Conservation (phyloP, 2,329 filamentous ascomycete genomes). For the Cytospora piceicola region DNA sequence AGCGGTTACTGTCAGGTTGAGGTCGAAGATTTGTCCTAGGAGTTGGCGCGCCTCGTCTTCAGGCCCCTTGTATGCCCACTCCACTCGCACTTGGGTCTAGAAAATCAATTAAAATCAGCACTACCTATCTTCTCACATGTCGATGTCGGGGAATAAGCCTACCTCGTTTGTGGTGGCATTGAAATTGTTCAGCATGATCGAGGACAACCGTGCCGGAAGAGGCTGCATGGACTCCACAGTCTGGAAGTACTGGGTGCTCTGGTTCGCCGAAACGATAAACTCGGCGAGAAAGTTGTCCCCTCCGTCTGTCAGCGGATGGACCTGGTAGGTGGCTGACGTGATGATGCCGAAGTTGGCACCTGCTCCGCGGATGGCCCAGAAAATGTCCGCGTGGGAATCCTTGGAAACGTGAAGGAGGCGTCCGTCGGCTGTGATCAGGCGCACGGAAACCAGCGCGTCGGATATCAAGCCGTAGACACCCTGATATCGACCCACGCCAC, state of each 20-base stretch:
- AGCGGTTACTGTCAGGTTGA: too few species aligned
- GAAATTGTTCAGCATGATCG: too few species aligned
- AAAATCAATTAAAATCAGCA: too few species aligned
- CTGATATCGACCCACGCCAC: slow-evolving; percentile 61
- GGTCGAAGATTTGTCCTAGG: too few species aligned
- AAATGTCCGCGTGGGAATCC: slow-evolving; percentile 47
- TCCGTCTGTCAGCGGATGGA: not conserved
- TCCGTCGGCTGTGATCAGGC: slow-evolving; percentile 46
- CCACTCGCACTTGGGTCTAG: too few species aligned
- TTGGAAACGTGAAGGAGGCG: slow-evolving; percentile 44
- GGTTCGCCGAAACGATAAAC: slow-evolving; percentile 41
- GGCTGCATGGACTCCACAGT: too few species aligned
- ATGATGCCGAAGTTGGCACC: slow-evolving; percentile 50
- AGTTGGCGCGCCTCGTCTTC: too few species aligned
- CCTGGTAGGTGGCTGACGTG: slow-evolving; percentile 31
- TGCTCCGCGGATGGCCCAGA: slow-evolving; percentile 48
- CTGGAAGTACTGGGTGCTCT: slow-evolving; percentile 41
- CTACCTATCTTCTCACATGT: too few species aligned
- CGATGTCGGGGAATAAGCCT: too few species aligned
- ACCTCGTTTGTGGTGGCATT: too few species aligned
- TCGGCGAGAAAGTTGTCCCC: slow-evolving; percentile 20
- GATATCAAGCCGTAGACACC: slow-evolving; percentile 55
- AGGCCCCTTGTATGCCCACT: too few species aligned
- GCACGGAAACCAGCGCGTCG: slow-evolving; percentile 45
- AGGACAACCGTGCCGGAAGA: too few species aligned